Evolutionary conservation across 768 basidiomycete genomes (phyloP), one percentile per base, ranked within the genome.

Genomic region (Pisolithus marmoratus): DNA sequence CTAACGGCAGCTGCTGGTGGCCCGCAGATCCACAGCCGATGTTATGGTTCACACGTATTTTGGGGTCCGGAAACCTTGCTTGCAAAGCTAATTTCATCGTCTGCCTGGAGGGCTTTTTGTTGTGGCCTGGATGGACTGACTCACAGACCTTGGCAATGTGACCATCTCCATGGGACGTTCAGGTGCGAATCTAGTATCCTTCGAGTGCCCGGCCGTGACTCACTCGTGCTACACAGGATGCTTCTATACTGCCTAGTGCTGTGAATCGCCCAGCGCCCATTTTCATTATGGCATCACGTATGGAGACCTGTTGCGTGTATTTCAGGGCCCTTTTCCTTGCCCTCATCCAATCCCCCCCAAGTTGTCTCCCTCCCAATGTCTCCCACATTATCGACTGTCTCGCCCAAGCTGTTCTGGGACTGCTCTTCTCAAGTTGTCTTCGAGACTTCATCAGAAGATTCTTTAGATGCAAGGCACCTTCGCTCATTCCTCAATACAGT

Each of bases 401-500:
- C 34, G 14, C 34, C 34, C 34, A 34, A 15, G 4, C 15, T 34
- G 34, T 34, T 34, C 34, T 14, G 14, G 12, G 4, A 53, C 0
- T 48, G 54, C 11, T 49, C 60, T 22, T 54, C 61, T 0, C 50
- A 56, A 4, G 64, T 78, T 42, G 51, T 43, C 0, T 68, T 75
- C 8, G 58, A 57, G 6, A 52, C 55, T 5, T 60, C 60, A 46
- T 52, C 68, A 12, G 63, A 69, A 2, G 23, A 9, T 20, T 23
- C 19, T 15, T 23, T 41, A 9, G 19, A 41, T 12, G 40, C 48
- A 9, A 43, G 24, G 7, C 45, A 64, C 11, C 38, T 76, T 22
- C 53, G 59, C 6, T 50, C 51, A 1, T 69, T 80, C n/a, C 40
- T 72, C 31, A 48, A 60, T 20, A 58, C 69, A 0, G 48, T 64